Base-by-base conservation (phyloP, 768 basidiomycete species). In the Cantharellus cinnabarinus region DNA sequence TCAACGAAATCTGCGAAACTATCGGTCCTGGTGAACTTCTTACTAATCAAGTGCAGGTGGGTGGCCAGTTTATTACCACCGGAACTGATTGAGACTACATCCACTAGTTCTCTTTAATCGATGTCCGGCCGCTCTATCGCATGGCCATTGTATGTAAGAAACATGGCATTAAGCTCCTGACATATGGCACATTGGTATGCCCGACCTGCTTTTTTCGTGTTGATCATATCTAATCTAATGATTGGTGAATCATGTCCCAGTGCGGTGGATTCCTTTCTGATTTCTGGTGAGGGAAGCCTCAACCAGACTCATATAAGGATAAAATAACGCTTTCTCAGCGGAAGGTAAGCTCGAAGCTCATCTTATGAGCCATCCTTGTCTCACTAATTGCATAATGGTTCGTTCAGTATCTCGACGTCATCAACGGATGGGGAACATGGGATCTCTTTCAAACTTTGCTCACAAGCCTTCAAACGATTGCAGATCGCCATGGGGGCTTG, bases 201-300 rank as follows among this genome's bases (percentile, higher is more conserved):
- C 4, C 20, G 20, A 29, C 20, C 20, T 29, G 20, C 20, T 50
- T 40, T 39, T 53, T 58, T 58, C 15, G 35, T 58, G 5, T 38
- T 40, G 5, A 20, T 60, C 20, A 29, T 29, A 29, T 29, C 20
- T 29, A 29, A 29, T 29, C 20, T 29, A 29, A 29, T 29, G 20
- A 29, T 29, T 29, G 20, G 20, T 1, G 20, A 29, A 29, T 29
- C 20, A 29, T 29, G 20, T 29, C 34, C 38, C 65, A 89, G 86
- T 89, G 87, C 64, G 86, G 86, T 4, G 87, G 86, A 2, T 87
- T 89, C 66, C 73, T 89, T 50, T 72, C 85, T 2, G 85, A 89
- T 67, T 76, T 76, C 60, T 89, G 85, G 84, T 72, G 89, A 10
- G 72, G 74, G 56, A 65, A 73, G 60, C 72, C 78, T 1, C 81